These are phyloP conservation scores for Candolleomyces aberdarensis DNA, from an alignment of 768 basidiomycete species.

Conservation along the genomic window DNA sequence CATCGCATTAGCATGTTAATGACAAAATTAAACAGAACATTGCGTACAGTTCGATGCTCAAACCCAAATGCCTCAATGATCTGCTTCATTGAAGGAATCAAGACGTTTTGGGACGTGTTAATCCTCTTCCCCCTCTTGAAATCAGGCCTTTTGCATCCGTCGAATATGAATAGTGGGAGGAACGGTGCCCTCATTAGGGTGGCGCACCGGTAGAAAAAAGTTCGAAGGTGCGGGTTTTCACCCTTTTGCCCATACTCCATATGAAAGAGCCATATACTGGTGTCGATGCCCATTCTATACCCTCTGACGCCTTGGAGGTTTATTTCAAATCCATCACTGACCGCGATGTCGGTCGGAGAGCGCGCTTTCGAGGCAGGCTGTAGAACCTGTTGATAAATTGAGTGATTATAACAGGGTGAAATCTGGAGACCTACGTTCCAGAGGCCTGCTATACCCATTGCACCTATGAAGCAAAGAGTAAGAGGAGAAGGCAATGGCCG, in stretches of 20 bases:
- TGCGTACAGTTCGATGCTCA: conserved; percentile 67
- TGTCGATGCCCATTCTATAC: conserved; percentile 84
- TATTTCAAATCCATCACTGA: conserved; percentile 71
- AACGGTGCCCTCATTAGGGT: conserved; percentile 75
- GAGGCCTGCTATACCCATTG: conserved; percentile 48
- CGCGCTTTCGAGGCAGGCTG: conserved; percentile 68
- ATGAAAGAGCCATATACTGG: conserved; percentile 84
- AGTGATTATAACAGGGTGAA: conserved; percentile 1
- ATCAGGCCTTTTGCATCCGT: conserved; percentile 80
- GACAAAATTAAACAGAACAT: too few species aligned
- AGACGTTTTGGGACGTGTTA: conserved; percentile 56
- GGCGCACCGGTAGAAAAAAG: conserved; percentile 80
- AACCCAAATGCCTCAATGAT: conserved; percentile 81
- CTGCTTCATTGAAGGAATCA: conserved; percentile 72
- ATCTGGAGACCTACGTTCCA: conserved; percentile 39
- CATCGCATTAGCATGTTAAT: conserved; percentile 21
- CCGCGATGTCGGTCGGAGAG: conserved; percentile 74
- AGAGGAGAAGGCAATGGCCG: neutral
- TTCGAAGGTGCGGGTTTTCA: conserved; percentile 84
- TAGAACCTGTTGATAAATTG: conserved; percentile 44
- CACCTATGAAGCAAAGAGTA: neutral
- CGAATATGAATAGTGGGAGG: conserved; percentile 88
- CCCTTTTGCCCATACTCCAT: conserved; percentile 72
- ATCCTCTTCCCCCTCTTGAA: conserved; percentile 78
- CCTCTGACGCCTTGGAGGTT: conserved; percentile 66